Evolutionary conservation across 768 basidiomycete genomes (phyloP), one percentile per base, ranked within the genome.

Genomic region (Mycena capillaripes): DNA sequence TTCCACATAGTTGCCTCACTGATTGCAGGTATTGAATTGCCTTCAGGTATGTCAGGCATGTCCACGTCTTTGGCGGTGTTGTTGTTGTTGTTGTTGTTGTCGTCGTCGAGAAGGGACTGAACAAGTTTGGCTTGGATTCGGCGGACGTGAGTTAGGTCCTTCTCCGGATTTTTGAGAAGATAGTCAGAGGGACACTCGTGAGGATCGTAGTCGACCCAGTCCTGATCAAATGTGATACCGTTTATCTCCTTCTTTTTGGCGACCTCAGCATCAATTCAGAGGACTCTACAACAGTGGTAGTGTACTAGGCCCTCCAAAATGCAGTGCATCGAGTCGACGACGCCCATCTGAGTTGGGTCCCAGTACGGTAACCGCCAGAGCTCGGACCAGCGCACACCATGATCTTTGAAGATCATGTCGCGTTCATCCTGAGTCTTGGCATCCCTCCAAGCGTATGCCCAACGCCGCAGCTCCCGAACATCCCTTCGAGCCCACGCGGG

Each of bases 241-340:
- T 8, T 38, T 23, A 57, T 55, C 40, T 53, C 71, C 52, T 61
- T 72, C 66, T 66, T 69, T 58, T 69, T 73, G 53, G 72, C 62
- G 30, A 64, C 34, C 52, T 70, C 58, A 21, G 64, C 42, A 42
- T 74, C 71, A 6, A 77, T 76, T 29, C 73, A 63, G 52, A 74
- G 76, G 32, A 77, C 73, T 46, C 70, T 38, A 34, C 62, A 66
- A 48, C 64, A 75, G 58, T 78, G 78, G 29, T 71, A 61, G 29
- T 76, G 55, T 23, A 77, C 48, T 14, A 76, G 52, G 65, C 79
- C 77, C 30, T 79, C 72, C 19, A 77, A 70, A 21, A 82, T 66
- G 52, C 74, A 77, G 65, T 83, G 82, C 81, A 83, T 83, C 7
- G 78, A 73, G 62, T 83, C 80, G 40, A 82, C 72, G 23, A 81